phyloP scores from a whole-genome alignment of 108 stramenopile genomes.

The Schizochytrium sp. region DNA sequence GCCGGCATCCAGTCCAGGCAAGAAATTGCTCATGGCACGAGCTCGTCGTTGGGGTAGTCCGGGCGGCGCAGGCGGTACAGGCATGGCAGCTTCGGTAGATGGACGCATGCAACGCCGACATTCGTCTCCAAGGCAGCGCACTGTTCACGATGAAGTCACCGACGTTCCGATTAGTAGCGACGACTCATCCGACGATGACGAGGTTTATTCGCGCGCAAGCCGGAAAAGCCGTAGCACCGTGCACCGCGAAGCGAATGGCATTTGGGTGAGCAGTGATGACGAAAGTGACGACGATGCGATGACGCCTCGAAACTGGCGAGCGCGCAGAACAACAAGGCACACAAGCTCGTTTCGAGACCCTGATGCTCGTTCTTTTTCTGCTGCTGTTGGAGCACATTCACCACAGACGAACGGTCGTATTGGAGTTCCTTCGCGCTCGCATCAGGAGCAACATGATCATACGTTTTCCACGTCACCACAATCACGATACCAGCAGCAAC shows the following conservation, averaged over 20 bases:
- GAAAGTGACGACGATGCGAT: not conserved
- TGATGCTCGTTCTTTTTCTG: not conserved
- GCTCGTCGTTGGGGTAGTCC: not conserved
- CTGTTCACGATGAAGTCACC: not conserved
- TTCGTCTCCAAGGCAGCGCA: not conserved
- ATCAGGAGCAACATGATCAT: too few species aligned
- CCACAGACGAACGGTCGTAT: not conserved
- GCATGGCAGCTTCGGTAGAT: not conserved
- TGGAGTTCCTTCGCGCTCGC: not conserved
- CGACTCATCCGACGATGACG: not conserved
- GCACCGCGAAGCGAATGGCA: not conserved
- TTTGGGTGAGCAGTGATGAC: constrained; percentile 8
- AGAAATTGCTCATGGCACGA: not conserved
- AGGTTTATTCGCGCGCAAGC: not conserved
- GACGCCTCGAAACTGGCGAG: not conserved
- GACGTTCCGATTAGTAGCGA: not conserved
- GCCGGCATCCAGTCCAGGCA: not conserved
- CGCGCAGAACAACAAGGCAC: not conserved
- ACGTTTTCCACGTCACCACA: too few species aligned
- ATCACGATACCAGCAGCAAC: too few species aligned
- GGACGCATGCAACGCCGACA: not conserved
- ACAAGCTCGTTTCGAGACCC: not conserved
- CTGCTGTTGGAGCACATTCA: not conserved
- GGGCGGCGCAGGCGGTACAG: not conserved
- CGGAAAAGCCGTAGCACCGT: not conserved